Evolutionary conservation across 345 rosid genomes (phyloP).

Genomic region (Cardiospermum halicacabum): DNA sequence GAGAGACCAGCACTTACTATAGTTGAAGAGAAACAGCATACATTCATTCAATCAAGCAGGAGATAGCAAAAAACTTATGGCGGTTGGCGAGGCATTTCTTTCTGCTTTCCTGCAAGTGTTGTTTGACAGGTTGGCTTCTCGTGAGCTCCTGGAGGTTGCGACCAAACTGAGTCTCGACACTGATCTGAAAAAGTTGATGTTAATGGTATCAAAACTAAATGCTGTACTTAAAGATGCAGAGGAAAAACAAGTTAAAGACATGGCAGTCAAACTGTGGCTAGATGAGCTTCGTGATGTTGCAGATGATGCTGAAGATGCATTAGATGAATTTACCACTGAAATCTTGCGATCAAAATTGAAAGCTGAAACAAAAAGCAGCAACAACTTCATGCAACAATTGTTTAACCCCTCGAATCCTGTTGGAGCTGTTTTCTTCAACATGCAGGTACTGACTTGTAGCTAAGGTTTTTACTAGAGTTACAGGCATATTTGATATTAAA

Average conservation of each 20-base stretch:
- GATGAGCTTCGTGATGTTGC: not conserved
- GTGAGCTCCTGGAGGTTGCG: not conserved
- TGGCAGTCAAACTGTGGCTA: not conserved
- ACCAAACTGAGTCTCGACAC: not conserved
- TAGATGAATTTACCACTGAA: not conserved
- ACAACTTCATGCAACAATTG: not conserved
- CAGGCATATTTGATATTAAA: too few species aligned
- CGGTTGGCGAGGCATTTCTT: not conserved
- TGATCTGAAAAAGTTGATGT: not conserved
- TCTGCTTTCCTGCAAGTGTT: not conserved
- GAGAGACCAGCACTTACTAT: too few species aligned
- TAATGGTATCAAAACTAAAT: not conserved
- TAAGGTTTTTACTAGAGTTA: too few species aligned
- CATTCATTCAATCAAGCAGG: too few species aligned
- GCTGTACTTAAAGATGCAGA: not conserved
- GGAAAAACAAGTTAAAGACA: not conserved
- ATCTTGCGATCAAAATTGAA: not conserved
- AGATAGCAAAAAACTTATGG: too few species aligned
- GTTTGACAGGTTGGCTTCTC: not conserved
- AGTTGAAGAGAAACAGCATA: too few species aligned
- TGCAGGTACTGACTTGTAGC: not conserved
- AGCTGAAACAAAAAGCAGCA: too few species aligned
- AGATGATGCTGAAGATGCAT: not conserved
- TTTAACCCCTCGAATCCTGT: not conserved
- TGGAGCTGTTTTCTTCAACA: not conserved